Evolutionary conservation across 805 yeast species (phyloP).

Genomic region (Naumovozyma baii): DNA sequence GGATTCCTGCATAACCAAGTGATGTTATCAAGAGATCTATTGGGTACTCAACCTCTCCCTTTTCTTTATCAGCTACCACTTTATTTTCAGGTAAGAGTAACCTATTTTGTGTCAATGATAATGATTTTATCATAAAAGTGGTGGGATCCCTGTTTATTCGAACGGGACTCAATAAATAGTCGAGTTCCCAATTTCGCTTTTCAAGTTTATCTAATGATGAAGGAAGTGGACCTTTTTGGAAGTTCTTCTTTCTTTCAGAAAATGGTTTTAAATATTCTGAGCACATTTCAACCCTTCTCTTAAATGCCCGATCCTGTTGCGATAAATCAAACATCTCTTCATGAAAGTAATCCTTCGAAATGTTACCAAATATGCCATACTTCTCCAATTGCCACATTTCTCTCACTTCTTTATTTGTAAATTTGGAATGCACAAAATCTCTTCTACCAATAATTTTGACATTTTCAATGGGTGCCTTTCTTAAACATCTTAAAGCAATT

Average conservation of each 20-base stretch:
- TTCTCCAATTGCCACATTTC: constrained; percentile 60
- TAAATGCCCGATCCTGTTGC: constrained; percentile 43
- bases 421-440: constrained; percentile 77
- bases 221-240: constrained; percentile 19
- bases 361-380: constrained; percentile 41
- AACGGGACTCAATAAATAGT: constrained; percentile 59
- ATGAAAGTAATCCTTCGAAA: constrained; percentile 31
- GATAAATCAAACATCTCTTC: constrained; percentile 19
- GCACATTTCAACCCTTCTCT: constrained; percentile 56
- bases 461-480: constrained; percentile 43
- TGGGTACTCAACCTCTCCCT: constrained; percentile 22
- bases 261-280: constrained; percentile 39
- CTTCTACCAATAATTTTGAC: constrained; percentile 78
- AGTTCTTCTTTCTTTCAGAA: constrained; percentile 23
- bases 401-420: constrained; percentile 84
- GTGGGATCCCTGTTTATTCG: constrained; percentile 34
- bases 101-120: constrained; percentile 13
- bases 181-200: constrained; percentile 50
- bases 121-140: constrained; percentile 30
- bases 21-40: constrained; percentile 69
- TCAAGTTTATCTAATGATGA: constrained; percentile 2
- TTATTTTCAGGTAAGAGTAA: constrained; percentile 14
- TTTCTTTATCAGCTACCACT: constrained; percentile 19
- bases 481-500: constrained; percentile 47
- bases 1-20: constrained; percentile 70